Evolutionary conservation across 495 filamentous ascomycete species (phyloP).

Genomic region (Penicillium paradoxum): DNA sequence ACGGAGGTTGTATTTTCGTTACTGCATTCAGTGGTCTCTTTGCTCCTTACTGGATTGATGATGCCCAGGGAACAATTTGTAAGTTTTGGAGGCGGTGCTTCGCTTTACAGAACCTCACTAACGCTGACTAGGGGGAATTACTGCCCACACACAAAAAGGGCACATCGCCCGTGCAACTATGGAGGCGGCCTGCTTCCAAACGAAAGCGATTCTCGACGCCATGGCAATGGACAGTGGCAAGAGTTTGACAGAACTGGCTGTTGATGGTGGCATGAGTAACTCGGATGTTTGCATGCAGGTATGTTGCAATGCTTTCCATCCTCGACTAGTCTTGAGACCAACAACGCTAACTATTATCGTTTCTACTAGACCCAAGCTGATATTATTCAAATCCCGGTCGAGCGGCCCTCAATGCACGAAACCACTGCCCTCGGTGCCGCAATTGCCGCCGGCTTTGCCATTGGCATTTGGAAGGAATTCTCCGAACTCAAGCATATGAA

Average conservation of each 20-base stretch:
- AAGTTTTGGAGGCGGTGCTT: slow-evolving; percentile 27
- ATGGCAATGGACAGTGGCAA: slow-evolving; percentile 90
- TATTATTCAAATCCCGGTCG: slow-evolving; percentile 80
- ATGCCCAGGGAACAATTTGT: slow-evolving; percentile 88
- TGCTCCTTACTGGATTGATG: slow-evolving; percentile 98
- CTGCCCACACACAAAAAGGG: slow-evolving; percentile 81
- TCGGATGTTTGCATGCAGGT: slow-evolving; percentile 94
- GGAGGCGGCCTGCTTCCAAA: slow-evolving; percentile 93
- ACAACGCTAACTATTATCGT: slow-evolving; percentile 9
- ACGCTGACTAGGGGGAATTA: slow-evolving; percentile 64
- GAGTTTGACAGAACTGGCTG: slow-evolving; percentile 68
- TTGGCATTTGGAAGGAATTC: slow-evolving; percentile 74
- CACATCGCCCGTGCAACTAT: slow-evolving; percentile 93
- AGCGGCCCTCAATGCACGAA: slow-evolving; percentile 87
- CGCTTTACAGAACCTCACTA: slow-evolving; percentile 4
- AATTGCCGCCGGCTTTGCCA: slow-evolving; percentile 86
- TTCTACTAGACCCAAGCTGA: slow-evolving; percentile 71
- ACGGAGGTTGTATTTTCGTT: slow-evolving; percentile 88
- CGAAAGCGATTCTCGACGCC: slow-evolving; percentile 87
- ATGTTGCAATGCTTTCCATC: slow-evolving; percentile 15
- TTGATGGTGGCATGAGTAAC: slow-evolving; percentile 93
- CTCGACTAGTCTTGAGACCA: background rate
- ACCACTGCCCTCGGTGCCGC: slow-evolving; percentile 92
- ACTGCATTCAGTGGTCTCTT: slow-evolving; percentile 95
- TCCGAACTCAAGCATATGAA: slow-evolving; percentile 77